A percentile compares a stretch with the other conserved stretches of the same genome.
These are phyloP conservation scores for Penicillium verrucosum DNA, from an alignment of 2,329 filamentous ascomycete genomes.

Conservation along the genomic window DNA sequence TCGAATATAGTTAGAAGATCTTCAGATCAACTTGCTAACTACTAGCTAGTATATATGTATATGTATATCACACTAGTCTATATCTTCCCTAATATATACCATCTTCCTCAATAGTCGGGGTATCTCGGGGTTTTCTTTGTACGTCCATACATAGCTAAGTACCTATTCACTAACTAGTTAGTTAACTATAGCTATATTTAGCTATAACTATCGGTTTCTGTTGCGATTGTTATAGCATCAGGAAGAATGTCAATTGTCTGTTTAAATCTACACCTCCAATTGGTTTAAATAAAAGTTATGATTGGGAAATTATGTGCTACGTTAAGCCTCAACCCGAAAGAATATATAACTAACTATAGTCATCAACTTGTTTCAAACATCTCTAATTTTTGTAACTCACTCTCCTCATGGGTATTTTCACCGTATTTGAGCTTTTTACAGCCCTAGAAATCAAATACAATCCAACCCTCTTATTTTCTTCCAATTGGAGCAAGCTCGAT, in stretches of 20 bases:
- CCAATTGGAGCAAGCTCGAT: neutral
- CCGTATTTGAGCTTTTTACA: no score
- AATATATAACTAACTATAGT: no score
- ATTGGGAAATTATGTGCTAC: neutral
- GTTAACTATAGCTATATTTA: neutral
- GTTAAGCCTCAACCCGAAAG: no score
- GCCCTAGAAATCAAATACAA: neutral
- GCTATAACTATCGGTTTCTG: neutral
- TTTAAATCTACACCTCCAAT: accelerated
- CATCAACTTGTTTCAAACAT: neutral
- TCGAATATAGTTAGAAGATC: neutral
- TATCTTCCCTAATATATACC: neutral
- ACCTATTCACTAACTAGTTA: neutral
- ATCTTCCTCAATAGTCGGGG: neutral
- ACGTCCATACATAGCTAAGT: neutral
- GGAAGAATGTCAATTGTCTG: neutral
- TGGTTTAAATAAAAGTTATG: no score
- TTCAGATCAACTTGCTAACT: neutral
- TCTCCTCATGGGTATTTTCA: neutral
- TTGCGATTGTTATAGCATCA: neutral
- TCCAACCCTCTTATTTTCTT: neutral
- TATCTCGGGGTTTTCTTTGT: neutral
- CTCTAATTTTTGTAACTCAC: neutral
- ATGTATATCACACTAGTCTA: neutral
- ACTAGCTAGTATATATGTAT: neutral